Evolutionary conservation across 495 filamentous ascomycete genomes (phyloP).

Genomic region (Sordaria brevicollis): DNA sequence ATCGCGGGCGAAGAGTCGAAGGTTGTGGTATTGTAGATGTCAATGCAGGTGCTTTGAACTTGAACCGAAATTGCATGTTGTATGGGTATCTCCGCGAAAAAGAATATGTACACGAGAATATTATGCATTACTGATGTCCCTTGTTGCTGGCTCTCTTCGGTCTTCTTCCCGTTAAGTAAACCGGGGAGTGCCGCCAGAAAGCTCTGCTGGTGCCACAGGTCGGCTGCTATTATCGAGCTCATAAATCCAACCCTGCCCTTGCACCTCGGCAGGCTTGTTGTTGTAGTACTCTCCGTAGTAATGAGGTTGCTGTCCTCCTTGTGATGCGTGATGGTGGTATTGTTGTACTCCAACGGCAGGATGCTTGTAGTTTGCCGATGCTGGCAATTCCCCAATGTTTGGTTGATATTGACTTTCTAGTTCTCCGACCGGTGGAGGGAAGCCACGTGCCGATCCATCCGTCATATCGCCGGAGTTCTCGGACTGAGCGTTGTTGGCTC

Average conservation of each 20-base stretch:
- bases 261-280: background rate
- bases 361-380: background rate
- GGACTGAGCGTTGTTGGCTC: background rate
- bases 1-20: background rate
- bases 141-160: background rate
- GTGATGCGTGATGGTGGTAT: background rate
- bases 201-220: background rate
- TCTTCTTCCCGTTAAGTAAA: background rate
- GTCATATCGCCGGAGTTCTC: background rate
- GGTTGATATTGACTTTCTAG: background rate
- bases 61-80: background rate
- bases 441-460: background rate
- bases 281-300: background rate
- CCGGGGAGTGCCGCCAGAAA: background rate
- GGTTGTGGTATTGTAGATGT: background rate
- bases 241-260: background rate
- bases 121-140: background rate
- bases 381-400: background rate
- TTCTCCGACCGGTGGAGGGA: background rate
- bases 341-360: background rate
- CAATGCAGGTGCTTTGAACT: background rate
- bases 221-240: background rate
- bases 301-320: background rate
- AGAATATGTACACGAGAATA: background rate
- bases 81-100: background rate